Base-by-base conservation (phyloP, 352 stramenopile genomes). In the Globisporangium acanthophoron region DNA sequence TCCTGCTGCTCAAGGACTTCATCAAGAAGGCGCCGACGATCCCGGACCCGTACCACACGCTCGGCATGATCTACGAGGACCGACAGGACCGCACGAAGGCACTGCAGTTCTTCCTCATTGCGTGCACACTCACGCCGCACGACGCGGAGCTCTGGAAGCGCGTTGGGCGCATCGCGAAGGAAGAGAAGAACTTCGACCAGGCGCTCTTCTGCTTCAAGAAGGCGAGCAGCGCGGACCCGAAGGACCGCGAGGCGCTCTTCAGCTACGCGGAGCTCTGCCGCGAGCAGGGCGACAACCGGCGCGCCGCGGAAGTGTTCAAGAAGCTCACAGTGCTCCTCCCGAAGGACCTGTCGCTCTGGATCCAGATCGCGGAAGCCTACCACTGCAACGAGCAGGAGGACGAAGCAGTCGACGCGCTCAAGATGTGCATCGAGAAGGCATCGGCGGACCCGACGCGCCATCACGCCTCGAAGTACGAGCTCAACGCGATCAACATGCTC, bases 21-120 rank as follows among this genome's bases (percentile, higher is more conserved):
- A 92, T 94, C 59, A 94, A 94, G 67, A 92, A 92, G 61, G 85
- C 85, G 15, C 85, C 85, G 62, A 94, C 82, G 1, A 91, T 94
- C 50, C 85, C 85, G 1, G 85, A 94, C 54, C 85, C 85, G 47
- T 95, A 95, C 50, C 83, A 95, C 49, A 95, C 85, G 8, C 64
- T 95, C 6, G 83, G 83, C 12, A 89, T 95, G 78, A 93, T 94
- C 54, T 93, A 94, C 61, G 83, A 94, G 69, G 83, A 94, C 51
- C 74, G 82, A 29, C 72, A 92, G 52, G 81, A 94, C 50, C 69
- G 79, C 5, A 79, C 78, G 1, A 94, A 94, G 66, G 85, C 85
- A 24, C 62, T 94, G 16, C 82, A 94, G 50, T 94, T 92, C 57
- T 94, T 92, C 58, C 61, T 93, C 46, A 94, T 94, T 52, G 83